A percentile compares a stretch with the other conserved stretches of the same genome.
Conservation (phyloP, 2,329 filamentous ascomycete genomes). For the Neofusicoccum kwambonambiense region DNA sequence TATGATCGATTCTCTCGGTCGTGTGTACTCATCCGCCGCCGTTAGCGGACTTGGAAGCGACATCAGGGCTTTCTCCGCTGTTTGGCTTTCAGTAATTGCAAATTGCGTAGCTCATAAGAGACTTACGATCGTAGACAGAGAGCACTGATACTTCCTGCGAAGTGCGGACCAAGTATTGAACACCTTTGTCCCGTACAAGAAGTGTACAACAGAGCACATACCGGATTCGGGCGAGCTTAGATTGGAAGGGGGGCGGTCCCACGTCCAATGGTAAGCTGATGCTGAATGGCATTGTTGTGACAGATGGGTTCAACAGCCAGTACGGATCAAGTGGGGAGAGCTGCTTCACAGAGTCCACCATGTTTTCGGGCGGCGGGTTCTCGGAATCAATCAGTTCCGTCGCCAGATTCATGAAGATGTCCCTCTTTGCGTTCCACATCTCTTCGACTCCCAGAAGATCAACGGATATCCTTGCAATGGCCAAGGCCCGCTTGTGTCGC, state of each 20-base stretch:
- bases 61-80: conserved; percentile 54
- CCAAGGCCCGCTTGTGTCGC: conserved; percentile 45
- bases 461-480: conserved; percentile 50
- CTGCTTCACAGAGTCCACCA: conserved; percentile 47
- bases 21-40: conserved; percentile 47
- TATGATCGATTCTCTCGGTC: conserved; percentile 39
- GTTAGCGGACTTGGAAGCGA: conserved; percentile 53
- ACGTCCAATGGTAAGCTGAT: conserved; percentile 55
- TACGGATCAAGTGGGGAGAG: conserved; percentile 40
- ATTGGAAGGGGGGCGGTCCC: conserved; percentile 54
- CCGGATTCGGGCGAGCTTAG: conserved; percentile 51
- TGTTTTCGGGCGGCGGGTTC: conserved; percentile 51
- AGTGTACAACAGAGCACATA: conserved; percentile 51
- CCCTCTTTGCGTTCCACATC: conserved; percentile 44
- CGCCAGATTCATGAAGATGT: conserved; percentile 52
- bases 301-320: conserved; percentile 51
- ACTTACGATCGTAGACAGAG: conserved; percentile 54
- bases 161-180: conserved; percentile 50
- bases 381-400: conserved; percentile 51
- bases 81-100: background rate
- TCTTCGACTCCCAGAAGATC: conserved; percentile 56
- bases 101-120: conserved; percentile 16
- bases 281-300: conserved; percentile 50
- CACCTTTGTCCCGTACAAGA: conserved; percentile 48
- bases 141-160: conserved; percentile 52